These are phyloP conservation scores for Marsdenia floribunda DNA, from an alignment of 257 asterid species.

Conservation along the genomic window DNA sequence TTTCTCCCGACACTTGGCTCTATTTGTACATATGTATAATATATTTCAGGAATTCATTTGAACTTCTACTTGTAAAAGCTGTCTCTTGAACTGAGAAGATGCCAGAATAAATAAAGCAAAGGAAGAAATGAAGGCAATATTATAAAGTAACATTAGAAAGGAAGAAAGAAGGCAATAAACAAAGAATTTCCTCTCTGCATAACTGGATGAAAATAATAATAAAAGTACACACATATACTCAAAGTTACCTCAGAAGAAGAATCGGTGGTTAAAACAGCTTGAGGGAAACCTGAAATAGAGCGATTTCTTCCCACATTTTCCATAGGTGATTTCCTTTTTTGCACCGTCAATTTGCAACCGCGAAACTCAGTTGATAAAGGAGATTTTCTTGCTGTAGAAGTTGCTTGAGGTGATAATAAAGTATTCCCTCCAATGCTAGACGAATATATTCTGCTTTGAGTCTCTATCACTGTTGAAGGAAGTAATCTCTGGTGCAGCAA, in stretches of 20 bases:
- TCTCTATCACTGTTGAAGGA: slow-evolving; percentile 50
- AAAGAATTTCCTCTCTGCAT: background rate
- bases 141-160: background rate
- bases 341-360: slow-evolving; percentile 43
- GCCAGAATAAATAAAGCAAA: background rate
- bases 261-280: slow-evolving; percentile 63
- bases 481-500: slow-evolving; percentile 64
- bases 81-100: background rate
- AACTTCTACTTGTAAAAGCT: background rate
- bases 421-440: slow-evolving; percentile 58
- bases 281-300: slow-evolving; percentile 34
- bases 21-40: background rate
- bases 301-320: slow-evolving; percentile 60
- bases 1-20: background rate
- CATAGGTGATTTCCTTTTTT: slow-evolving; percentile 43
- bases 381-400: slow-evolving; percentile 39
- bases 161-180: background rate
- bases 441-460: slow-evolving; percentile 58
- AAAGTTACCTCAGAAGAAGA: slow-evolving; percentile 52
- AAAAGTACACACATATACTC: background rate
- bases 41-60: background rate
- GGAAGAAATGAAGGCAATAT: background rate
- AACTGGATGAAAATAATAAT: background rate
- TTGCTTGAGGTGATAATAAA: slow-evolving; percentile 58
- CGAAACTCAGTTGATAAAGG: slow-evolving; percentile 59